Evolutionary conservation across 441 rosid species (phyloP), one percentile per base, ranked within the genome.

Genomic region (Euphorbia neoarborescens): DNA sequence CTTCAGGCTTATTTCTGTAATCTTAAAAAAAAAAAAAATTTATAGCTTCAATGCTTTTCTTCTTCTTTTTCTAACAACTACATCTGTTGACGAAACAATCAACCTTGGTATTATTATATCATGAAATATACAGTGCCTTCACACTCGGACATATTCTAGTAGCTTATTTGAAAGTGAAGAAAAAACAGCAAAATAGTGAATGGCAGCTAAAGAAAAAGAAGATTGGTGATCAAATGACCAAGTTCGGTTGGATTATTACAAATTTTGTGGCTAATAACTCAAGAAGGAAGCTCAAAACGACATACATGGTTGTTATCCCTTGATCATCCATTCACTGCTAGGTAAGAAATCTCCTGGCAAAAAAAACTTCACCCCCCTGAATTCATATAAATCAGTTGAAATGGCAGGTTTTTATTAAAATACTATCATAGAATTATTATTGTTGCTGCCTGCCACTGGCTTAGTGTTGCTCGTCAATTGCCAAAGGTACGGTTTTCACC

Each of bases 401-500:
- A 48, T 48, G 2, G 22, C 28, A 27, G 13, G 46, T 11, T 34
- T 67, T 79, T 79, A 76, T 82, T 73, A 69, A 66, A 62, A 22
- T 40, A 65, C 69, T 20, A 34, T 24, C 10, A 25, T 10, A 34
- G 34, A 25, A 0, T 3, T 20, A 10, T 9, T 1, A 46, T 30
- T 54, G 72, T 69, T 32, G 42, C 65, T 5, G 8, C 20, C 73
- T 32, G 42, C 65, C 8, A 11, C 20, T 27, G 51, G 42, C 79
- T 74, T 66, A 82, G n/a, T 46, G 78, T 12, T 75, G 86, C 32
- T 89, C 96, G 7, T 90, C 96, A 0, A 5, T 72, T 40, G 88
- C 84, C 83, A 80, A 57, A 54, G 97, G 97, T 62, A 94, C 97
- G 66, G 96, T 64, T 78, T 88, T 86, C 68, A 75, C 96, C 99